Conservation (phyloP, 129 eudicot genomes). For the Saussurea involucrata region DNA sequence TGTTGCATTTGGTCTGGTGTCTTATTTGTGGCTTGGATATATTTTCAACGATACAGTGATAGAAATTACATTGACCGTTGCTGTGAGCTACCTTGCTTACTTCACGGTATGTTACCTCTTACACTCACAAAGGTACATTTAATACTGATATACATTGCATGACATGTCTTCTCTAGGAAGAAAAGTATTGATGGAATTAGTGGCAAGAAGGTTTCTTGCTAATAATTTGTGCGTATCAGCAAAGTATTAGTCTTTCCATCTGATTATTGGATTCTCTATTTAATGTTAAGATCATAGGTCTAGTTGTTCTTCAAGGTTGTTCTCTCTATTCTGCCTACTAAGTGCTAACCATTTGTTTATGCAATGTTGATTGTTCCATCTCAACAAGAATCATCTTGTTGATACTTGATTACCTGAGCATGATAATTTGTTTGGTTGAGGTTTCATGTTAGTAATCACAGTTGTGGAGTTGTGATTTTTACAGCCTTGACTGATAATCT, state of each 20-base stretch:
- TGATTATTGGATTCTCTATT: not conserved
- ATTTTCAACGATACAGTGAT: slow-evolving; percentile 90
- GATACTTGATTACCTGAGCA: not conserved
- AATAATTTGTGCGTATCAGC: not conserved
- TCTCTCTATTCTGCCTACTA: not conserved
- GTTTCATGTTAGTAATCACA: not conserved
- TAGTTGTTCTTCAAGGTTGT: not conserved
- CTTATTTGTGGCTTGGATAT: slow-evolving; percentile 91
- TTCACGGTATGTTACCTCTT: slow-evolving; percentile 57
- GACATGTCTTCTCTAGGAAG: not conserved
- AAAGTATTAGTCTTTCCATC: not conserved
- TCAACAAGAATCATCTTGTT: not conserved
- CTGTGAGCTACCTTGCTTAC: slow-evolving; percentile 92
- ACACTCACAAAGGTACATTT: slow-evolving; percentile 10
- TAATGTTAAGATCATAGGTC: not conserved
- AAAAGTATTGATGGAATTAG: not conserved
- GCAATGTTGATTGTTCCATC: not conserved
- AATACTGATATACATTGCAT: not conserved
- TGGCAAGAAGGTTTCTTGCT: not conserved
- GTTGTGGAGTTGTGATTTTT: not conserved
- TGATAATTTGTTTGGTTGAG: not conserved
- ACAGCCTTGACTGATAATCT: not conserved
- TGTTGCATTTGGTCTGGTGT: slow-evolving; percentile 81
- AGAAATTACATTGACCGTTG: slow-evolving; percentile 85
- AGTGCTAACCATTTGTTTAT: not conserved